Percentiles rank a stretch among this genome's conserved stretches.
These are phyloP conservation scores for Colletotrichum siamense DNA, from an alignment of 2,329 filamentous ascomycete species.

Conservation along the genomic window DNA sequence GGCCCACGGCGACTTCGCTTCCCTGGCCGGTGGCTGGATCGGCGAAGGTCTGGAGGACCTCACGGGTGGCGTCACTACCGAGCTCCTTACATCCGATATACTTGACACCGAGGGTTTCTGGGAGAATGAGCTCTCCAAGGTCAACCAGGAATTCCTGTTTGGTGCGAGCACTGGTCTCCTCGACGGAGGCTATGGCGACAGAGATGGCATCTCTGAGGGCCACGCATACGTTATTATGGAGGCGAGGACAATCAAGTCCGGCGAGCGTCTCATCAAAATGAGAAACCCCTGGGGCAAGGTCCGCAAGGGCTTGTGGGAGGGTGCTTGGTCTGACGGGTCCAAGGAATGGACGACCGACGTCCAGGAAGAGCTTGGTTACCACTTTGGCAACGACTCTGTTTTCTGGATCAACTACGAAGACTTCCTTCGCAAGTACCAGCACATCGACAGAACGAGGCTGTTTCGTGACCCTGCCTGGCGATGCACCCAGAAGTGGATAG, in stretches of 20 bases:
- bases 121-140: conserved; percentile 79
- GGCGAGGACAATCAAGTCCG: conserved; percentile 56
- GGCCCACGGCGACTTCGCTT: conserved; percentile 78
- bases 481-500: conserved; percentile 65
- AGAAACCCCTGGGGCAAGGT: conserved; percentile 66
- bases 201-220: conserved; percentile 62
- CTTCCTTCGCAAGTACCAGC: conserved; percentile 65
- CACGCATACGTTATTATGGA: conserved; percentile 69
- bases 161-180: conserved; percentile 72
- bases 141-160: conserved; percentile 81
- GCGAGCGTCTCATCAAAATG: conserved; percentile 62
- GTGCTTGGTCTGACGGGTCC: conserved; percentile 64
- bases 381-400: conserved; percentile 66
- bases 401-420: conserved; percentile 71
- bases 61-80: conserved; percentile 73
- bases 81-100: conserved; percentile 73
- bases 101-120: conserved; percentile 83
- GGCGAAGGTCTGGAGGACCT: conserved; percentile 66
- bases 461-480: conserved; percentile 65
- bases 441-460: conserved; percentile 66
- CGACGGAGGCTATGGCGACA: conserved; percentile 65
- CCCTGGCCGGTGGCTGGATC: conserved; percentile 74
- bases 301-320: conserved; percentile 64
- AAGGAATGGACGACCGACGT: conserved; percentile 67
- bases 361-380: conserved; percentile 62